Percentiles rank a stretch among this genome's conserved stretches.
Conservation (phyloP, 441 rosid genomes). For the Oxalis stricta region DNA sequence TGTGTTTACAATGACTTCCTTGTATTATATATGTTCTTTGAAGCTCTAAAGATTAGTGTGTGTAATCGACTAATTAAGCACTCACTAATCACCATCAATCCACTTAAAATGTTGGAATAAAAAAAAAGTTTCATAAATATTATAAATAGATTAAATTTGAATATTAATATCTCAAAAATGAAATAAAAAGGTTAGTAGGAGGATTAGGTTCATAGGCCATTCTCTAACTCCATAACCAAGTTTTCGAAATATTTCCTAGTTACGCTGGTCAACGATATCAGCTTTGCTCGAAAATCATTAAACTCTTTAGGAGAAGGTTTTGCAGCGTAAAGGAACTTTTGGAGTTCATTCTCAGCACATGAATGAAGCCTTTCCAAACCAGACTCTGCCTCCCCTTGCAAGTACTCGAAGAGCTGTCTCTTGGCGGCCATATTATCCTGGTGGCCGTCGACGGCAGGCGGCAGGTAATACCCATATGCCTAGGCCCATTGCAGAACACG, state of each 20-base stretch:
- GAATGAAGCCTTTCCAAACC: slow-evolving; percentile 29
- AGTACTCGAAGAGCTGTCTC: slow-evolving; percentile 27
- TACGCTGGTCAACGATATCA: slow-evolving; percentile 18
- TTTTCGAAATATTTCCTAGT: slow-evolving; percentile 15
- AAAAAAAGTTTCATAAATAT: no score
- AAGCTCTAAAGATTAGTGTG: no score
- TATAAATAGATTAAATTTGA: no score
- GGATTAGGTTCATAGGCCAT: no score
- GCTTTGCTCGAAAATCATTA: slow-evolving; percentile 18
- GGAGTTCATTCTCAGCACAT: slow-evolving; percentile 23
- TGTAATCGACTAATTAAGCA: no score
- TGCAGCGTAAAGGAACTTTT: slow-evolving; percentile 9
- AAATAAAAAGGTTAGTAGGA: no score
- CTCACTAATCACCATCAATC: no score
- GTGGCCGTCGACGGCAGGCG: no score
- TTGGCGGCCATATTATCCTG: slow-evolving; percentile 16
- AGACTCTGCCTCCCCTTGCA: slow-evolving; percentile 34
- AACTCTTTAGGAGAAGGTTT: slow-evolving; percentile 10
- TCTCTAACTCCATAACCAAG: slow-evolving; percentile 13
- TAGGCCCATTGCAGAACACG: slow-evolving; percentile 68
- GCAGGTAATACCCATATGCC: slow-evolving; percentile 58
- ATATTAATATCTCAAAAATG: no score
- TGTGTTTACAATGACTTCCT: no score
- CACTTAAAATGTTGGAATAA: no score
- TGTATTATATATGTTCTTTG: no score